Evolutionary conservation across 1,284 basidiomycete genomes (phyloP), one percentile per base, ranked within the genome.

Genomic region (Neonothopanus nambi): DNA sequence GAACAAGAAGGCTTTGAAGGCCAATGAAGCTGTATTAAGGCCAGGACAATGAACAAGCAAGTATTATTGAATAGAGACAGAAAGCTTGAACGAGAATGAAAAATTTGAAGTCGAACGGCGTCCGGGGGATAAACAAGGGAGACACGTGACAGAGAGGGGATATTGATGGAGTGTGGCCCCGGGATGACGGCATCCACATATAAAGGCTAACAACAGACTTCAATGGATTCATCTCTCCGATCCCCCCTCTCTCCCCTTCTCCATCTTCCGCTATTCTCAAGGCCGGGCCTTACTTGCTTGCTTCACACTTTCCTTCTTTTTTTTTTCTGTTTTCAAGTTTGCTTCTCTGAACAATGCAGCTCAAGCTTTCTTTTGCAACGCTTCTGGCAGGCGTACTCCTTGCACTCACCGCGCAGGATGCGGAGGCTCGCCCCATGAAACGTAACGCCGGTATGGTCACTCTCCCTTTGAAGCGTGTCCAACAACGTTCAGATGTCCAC

Each of bases 341-440:
- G 51, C 48, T 51, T 57, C 47, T 58, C 52, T 58, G 58, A 54
- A 72, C 62, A 61, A 84, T 84, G 82, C 78, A 80, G 62, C 72
- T 84, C 67, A 72, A 69, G 54, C 62, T 78, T 60, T 75, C 79
- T 35, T 75, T 84, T 61, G 71, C 76, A 52, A 60, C 75, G 58
- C 77, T 85, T 67, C 75, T 85, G 65, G 76, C 79, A 60, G 75
- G 75, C 69, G 59, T 84, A 53, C 64, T 82, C 47, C 59, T 82
- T 50, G 69, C 74, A 49, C 65, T 82, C 48, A 71, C 72, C 58
- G 63, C 67, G 54, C 64, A 65, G 44, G 61, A 68, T 59, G 71
- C 71, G 44, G 69, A 77, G 50, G 78, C 78, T 33, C 64, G 67
- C 18, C 80, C 79, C 36, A 56, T 48, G 66, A 65, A 58, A 44